Base-by-base conservation (phyloP, 768 basidiomycete genomes). In the Russula griseocarnosa region DNA sequence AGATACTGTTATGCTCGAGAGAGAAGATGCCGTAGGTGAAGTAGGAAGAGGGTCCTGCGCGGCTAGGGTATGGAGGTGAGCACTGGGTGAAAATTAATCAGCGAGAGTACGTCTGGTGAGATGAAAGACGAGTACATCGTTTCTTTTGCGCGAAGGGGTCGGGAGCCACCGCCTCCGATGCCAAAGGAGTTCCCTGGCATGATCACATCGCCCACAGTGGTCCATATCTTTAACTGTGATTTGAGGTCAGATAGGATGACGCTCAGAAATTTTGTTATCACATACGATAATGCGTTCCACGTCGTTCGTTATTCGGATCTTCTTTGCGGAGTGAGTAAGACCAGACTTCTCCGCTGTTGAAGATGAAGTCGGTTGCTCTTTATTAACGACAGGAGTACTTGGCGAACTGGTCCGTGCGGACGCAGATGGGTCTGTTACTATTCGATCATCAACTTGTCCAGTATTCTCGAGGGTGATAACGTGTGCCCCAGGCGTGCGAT, bases 181-280 rank as follows among this genome's bases (percentile, higher is more conserved):
- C 77, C 71, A 67, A 77, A 81, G 11, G 73, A 68, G 68, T 82
- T 76, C 16, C 82, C 82, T 20, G 84, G 83, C 75, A 83, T 80
- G 20, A 91, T 78, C 40, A 85, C 75, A 51, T 90, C 88, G 22
- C 85, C 83, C 13, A 86, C 76, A 11, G 85, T 82, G 13, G 76
- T 65, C 87, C 88, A 88, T 66, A 92, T 86, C 70, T 84, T 89
- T 30, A 79, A 71, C 90, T 92, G 67, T 11, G 20, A 26, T 5
- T 49, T 40, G 32, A 53, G 26, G 20, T 54, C 7, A 69, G 51
- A 40, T 1, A 18, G 13, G 20, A 36, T 20, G 26, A 44, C 11
- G 26, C 36, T 38, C 30, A 40, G 8, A 26, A 6, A 14, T n/a
- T 44, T 34, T 49, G 16, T 51, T 20, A 28, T 20, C 20, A 76